phyloP scores from a whole-genome alignment of 345 rosid species.

The Gossypium rotundifolium region DNA sequence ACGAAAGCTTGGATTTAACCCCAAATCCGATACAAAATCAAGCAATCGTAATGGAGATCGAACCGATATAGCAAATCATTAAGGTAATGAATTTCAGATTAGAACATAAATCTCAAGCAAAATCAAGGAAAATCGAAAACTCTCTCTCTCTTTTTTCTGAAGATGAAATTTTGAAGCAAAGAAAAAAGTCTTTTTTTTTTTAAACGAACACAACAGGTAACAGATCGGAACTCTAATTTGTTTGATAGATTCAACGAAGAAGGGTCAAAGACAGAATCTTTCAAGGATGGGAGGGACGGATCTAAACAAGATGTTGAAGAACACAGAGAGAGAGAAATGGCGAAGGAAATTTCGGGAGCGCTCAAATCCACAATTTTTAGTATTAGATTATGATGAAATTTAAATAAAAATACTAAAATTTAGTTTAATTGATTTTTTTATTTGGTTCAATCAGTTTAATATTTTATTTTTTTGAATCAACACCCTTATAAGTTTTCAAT shows the following conservation, averaged over 20 bases:
- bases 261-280: background rate
- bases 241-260: background rate
- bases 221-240: conserved; percentile 13
- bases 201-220: background rate
- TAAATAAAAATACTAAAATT: too few relatives aligned
- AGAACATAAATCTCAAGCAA: background rate
- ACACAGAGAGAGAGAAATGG: background rate
- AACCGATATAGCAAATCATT: background rate
- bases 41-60: conserved; percentile 1
- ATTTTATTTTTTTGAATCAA: too few relatives aligned
- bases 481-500: rapidly evolving
- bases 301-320: background rate
- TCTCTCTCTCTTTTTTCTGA: background rate
- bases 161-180: background rate
- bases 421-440: too few relatives aligned
- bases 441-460: too few relatives aligned
- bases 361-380: too few relatives aligned
- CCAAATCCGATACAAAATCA: conserved; percentile 1
- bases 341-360: background rate
- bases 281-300: background rate
- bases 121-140: background rate
- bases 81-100: background rate
- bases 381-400: too few relatives aligned
- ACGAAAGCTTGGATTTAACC: conserved; percentile 7
- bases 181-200: too few relatives aligned